A percentile compares a stretch with the other conserved stretches of the same genome.
These are phyloP conservation scores for Jaenimonas drosophilae DNA, from an alignment of 208 protist genomes.

Conservation along the genomic window DNA sequence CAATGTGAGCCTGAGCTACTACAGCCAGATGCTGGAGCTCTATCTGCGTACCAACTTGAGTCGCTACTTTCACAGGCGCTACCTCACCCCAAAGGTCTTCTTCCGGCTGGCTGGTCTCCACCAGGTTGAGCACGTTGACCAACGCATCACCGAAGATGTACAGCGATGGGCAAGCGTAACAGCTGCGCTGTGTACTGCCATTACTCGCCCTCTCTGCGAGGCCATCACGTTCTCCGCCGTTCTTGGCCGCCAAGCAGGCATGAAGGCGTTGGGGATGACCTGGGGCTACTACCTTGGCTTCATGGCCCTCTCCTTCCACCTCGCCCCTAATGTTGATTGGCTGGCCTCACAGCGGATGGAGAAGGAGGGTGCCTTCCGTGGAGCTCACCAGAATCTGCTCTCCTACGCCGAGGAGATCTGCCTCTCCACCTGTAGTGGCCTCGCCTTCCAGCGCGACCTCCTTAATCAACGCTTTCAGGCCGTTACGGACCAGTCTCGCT, in stretches of 20 bases:
- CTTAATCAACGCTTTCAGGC: constrained; percentile 27
- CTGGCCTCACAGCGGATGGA: constrained; percentile 30
- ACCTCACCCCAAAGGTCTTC: constrained; percentile 53
- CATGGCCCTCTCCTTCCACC: constrained; percentile 8
- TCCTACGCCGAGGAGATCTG: constrained; percentile 51
- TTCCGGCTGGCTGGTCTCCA: constrained; percentile 44
- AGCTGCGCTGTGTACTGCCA: constrained; percentile 19
- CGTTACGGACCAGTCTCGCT: constrained; percentile 31
- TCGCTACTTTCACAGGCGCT: constrained; percentile 39
- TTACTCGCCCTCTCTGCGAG: constrained; percentile 46
- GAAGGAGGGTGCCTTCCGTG: constrained; percentile 31
- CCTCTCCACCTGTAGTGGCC: constrained; percentile 23
- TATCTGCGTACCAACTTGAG: constrained; percentile 52
- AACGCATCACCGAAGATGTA: constrained; percentile 62
- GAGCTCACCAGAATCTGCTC: constrained; percentile 34
- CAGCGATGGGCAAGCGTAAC: constrained; percentile 21
- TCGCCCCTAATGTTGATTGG: constrained; percentile 31
- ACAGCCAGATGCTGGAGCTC: constrained; percentile 32
- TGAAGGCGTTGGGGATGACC: constrained; percentile 11
- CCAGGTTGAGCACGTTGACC: constrained; percentile 39
- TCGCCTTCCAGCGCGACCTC: constrained; percentile 24
- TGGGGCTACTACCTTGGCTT: constrained; percentile 39
- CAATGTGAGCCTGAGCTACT: constrained; percentile 48
- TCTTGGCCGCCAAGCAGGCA: constrained; percentile 18
- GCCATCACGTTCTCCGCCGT: constrained; percentile 34